Evolutionary conservation across 352 stramenopile genomes (phyloP), one percentile per base, ranked within the genome.

Genomic region (Globisporangium irregulare): DNA sequence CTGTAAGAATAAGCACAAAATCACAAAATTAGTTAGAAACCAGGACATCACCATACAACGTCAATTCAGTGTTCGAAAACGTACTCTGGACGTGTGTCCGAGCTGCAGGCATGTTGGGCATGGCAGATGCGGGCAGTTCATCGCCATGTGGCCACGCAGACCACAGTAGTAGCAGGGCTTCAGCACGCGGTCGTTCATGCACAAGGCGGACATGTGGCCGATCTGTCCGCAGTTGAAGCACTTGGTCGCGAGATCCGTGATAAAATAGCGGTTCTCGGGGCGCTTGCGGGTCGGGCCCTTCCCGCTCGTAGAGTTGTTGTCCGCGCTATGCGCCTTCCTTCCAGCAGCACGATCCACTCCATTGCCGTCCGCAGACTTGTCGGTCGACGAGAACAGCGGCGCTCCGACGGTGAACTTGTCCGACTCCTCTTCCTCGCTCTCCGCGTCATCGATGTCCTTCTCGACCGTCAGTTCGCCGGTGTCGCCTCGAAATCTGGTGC

Each of bases 161-260:
- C 78, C 87, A 66, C 87, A 95, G 67, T 92, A 92, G 73, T 93
- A 91, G 68, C 87, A 95, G 3, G 87, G 87, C 51, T 75, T 81
- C 50, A 87, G 73, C 34, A 92, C 76, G 57, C 75, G 80, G 68
- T 90, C 77, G 68, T 95, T 95, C 61, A 85, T 80, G 72, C 87
- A 95, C 51, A 90, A 68, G n/a, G 63, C 82, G 32, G 85, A 81
- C 73, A 92, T 86, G 71, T 95, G 87, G 14, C 87, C 87, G 10
- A 93, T 80, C 62, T 95, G 73, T 29, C 84, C 85, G 64, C 87
- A 95, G 68, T 93, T 91, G 72, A 84, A 95, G 71, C 87, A 95
- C 71, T 95, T 95, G 64, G 79, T 93, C 53, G 85, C 78, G 56
- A 95, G 71, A 56, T 95, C 87, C 14, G 84, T 93, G 66, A 90